Conservation (phyloP, 805 yeast genomes). For the Kluyveromyces nonfermentans region DNA sequence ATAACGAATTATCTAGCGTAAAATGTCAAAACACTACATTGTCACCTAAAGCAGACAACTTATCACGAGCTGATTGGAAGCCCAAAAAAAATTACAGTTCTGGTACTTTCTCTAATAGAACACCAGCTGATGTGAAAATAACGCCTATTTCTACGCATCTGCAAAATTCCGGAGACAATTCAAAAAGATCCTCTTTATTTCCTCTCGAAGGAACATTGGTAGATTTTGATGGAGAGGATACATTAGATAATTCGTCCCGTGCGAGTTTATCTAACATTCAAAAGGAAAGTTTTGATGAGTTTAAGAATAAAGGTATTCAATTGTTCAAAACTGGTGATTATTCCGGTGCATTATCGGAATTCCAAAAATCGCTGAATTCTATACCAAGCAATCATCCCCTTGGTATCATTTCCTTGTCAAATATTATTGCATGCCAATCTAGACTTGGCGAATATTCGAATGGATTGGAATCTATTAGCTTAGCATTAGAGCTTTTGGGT, state of each 20-base stretch:
- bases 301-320: slow-evolving; percentile 47
- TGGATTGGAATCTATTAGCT: slow-evolving; percentile 23
- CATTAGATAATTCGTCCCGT: neutral
- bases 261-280: slow-evolving; percentile 20
- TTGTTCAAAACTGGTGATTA: slow-evolving; percentile 81
- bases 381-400: slow-evolving; percentile 59
- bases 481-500: slow-evolving; percentile 29
- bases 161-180: neutral
- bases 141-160: neutral
- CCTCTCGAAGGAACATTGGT: slow-evolving; percentile 6
- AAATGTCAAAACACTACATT: neutral
- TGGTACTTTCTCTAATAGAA: neutral
- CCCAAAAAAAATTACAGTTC: neutral
- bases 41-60: neutral
- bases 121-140: neutral
- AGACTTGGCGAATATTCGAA: slow-evolving; percentile 59
- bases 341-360: slow-evolving; percentile 50
- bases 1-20: neutral
- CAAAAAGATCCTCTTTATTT: neutral
- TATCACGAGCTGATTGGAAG: neutral
- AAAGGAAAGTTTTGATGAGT: slow-evolving; percentile 33
- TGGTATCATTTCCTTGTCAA: slow-evolving; percentile 61
- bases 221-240: slow-evolving; percentile 12
- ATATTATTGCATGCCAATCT: slow-evolving; percentile 56
- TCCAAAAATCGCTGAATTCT: slow-evolving; percentile 43